These are phyloP conservation scores for Neodidymelliopsis sp. DNA, from an alignment of 2,329 filamentous ascomycete species.

Conservation along the genomic window DNA sequence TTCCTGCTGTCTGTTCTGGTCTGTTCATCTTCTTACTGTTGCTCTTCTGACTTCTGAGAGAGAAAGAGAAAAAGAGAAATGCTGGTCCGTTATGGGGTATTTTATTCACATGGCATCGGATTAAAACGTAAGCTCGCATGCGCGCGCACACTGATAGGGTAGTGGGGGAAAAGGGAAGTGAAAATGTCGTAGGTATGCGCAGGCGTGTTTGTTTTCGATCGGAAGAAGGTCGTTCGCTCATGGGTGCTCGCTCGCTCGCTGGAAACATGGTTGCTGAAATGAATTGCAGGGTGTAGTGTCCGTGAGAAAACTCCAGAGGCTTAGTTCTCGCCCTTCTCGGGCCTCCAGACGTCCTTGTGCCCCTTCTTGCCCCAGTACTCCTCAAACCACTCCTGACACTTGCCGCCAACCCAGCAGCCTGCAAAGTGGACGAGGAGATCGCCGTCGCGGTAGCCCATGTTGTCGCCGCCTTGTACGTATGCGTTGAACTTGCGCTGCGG, in stretches of 20 bases:
- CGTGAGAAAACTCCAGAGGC: not conserved
- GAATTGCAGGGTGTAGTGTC: too few species aligned
- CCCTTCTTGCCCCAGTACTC: conserved; percentile 47
- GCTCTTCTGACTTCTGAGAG: too few species aligned
- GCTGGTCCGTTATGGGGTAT: conserved; percentile 3
- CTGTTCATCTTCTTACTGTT: too few species aligned
- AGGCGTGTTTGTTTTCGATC: conserved; percentile 8
- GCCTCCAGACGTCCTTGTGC: conserved; percentile 32
- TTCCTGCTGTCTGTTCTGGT: too few species aligned
- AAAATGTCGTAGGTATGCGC: conserved; percentile 13
- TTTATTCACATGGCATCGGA: conserved; percentile 11
- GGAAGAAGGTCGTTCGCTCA: conserved; percentile 11
- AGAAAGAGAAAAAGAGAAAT: too few species aligned
- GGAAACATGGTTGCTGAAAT: too few species aligned
- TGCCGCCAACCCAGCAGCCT: conserved; percentile 49
- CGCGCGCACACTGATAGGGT: not conserved
- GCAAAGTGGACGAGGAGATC: conserved; percentile 53
- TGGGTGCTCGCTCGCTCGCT: conserved; percentile 1
- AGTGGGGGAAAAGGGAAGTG: conserved; percentile 1
- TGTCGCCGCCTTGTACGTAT: conserved; percentile 44
- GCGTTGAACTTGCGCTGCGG: conserved; percentile 49
- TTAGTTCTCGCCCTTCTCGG: conserved; percentile 5
- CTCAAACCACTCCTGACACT: conserved; percentile 46
- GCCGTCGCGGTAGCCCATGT: conserved; percentile 50
- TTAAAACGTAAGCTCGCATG: not conserved